Percentiles rank a stretch among this genome's conserved stretches.
Evolutionary conservation across 2,329 filamentous ascomycete species (phyloP).

Genomic region (Daldinia sp.): DNA sequence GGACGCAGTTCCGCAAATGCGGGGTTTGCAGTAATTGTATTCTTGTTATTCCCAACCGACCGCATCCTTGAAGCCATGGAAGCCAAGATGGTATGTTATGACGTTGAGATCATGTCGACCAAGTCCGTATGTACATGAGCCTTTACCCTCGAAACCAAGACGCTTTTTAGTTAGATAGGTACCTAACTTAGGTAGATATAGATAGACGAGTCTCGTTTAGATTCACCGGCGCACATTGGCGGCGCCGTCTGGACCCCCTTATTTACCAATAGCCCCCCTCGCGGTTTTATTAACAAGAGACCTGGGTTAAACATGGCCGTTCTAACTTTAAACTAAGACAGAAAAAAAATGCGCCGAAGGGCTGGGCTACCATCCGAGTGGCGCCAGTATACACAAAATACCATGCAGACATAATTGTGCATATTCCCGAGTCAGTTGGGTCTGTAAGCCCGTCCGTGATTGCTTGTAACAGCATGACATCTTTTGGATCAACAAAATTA

Average conservation of each 20-base stretch:
- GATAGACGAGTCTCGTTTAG: neutral
- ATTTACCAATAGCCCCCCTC: neutral
- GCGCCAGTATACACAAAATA: neutral
- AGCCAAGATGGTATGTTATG: slow-evolving; percentile 28
- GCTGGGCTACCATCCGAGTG: neutral
- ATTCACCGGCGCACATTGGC: neutral
- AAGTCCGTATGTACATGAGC: neutral
- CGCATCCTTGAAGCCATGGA: slow-evolving; percentile 2
- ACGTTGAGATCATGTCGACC: slow-evolving; percentile 22
- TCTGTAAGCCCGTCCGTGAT: neutral
- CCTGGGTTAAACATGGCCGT: slow-evolving; percentile 10
- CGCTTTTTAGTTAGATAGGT: no score
- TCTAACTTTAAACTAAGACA: neutral
- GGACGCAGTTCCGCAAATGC: slow-evolving; percentile 24
- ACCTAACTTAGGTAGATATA: no score
- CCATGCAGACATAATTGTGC: neutral
- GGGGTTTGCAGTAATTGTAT: slow-evolving; percentile 27
- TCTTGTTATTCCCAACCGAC: slow-evolving; percentile 8
- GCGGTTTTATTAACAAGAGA: slow-evolving; percentile 25
- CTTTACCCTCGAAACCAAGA: neutral
- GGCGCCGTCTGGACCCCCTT: slow-evolving; percentile 4
- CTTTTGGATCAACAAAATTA: slow-evolving; percentile 7
- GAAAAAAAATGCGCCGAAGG: slow-evolving; percentile 12
- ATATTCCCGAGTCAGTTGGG: neutral
- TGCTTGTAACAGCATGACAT: slow-evolving; percentile 28